phyloP scores from a whole-genome alignment of 768 basidiomycete species.

The Pulveroboletus sp. region DNA sequence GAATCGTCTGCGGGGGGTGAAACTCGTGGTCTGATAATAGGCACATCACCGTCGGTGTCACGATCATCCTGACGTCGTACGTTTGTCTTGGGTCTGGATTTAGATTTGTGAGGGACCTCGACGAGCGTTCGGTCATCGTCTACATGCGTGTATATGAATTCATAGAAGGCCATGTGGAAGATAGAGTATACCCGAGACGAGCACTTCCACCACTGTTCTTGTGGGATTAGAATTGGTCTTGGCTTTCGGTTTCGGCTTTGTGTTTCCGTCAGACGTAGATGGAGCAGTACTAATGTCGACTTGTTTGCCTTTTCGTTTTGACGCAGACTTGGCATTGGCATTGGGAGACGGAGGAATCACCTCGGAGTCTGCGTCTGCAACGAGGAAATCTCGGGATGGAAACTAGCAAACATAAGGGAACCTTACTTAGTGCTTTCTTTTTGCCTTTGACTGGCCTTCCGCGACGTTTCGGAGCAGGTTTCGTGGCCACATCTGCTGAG shows the following conservation, averaged over 20 bases:
- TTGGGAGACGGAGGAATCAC: conserved; percentile 1
- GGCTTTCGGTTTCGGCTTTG: conserved; percentile 4
- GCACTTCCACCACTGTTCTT: conserved; percentile 6
- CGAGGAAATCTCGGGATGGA: background rate
- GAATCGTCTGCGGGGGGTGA: background rate
- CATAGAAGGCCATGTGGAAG: background rate
- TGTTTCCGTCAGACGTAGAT: background rate
- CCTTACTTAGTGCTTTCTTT: conserved; percentile 10
- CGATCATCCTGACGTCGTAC: background rate
- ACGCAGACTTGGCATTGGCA: background rate
- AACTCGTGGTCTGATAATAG: background rate
- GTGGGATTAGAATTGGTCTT: conserved; percentile 6
- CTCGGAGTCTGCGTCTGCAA: background rate
- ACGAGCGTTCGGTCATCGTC: conserved; percentile 30
- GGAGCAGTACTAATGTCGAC: background rate
- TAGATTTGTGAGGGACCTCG: conserved; percentile 17
- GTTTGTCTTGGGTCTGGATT: background rate
- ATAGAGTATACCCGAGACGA: conserved; percentile 12
- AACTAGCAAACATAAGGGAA: background rate
- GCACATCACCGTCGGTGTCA: conserved; percentile 1
- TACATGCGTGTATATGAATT: conserved; percentile 4
- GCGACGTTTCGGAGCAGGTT: conserved; percentile 17
- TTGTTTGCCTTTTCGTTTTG: conserved; percentile 14
- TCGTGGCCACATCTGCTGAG: background rate
- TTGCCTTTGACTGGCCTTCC: conserved; percentile 12